Percentiles rank a stretch among this genome's conserved stretches.
Conservation (phyloP, 2,329 filamentous ascomycete species). For the Bimuria novae-zelandiae region DNA sequence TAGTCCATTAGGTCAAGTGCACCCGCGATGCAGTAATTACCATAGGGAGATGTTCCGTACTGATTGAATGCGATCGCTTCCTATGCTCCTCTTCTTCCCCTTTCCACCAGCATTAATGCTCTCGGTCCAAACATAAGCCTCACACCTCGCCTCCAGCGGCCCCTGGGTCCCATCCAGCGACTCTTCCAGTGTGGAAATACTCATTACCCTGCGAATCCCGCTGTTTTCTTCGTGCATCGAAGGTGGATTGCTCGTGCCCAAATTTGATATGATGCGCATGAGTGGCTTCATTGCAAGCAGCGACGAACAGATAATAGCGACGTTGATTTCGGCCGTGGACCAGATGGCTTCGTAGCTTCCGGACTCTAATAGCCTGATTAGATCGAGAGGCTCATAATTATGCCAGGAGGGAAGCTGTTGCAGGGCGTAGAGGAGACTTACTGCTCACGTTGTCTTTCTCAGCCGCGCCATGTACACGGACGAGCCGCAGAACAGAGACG, state of each 20-base stretch:
- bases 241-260: constrained; percentile 25
- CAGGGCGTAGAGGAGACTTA: constrained; percentile 15
- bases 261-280: constrained; percentile 38
- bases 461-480: constrained; percentile 27
- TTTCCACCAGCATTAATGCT: neutral
- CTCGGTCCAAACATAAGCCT: neutral
- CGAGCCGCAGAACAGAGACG: constrained; percentile 34
- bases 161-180: neutral
- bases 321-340: constrained; percentile 50
- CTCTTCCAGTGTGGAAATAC: neutral
- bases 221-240: constrained; percentile 6
- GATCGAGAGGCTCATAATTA: neutral
- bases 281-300: constrained; percentile 51
- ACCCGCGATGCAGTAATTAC: no score
- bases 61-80: no score
- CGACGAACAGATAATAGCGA: constrained; percentile 52
- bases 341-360: constrained; percentile 49
- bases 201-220: neutral
- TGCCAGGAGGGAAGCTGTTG: neutral
- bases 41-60: no score
- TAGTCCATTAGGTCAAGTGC: no score
- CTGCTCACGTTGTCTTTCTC: constrained; percentile 26
- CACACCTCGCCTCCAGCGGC: neutral
- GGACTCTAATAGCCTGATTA: constrained; percentile 25
- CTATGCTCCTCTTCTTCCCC: neutral